Evolutionary conservation across 1,284 basidiomycete genomes (phyloP), one percentile per base, ranked within the genome.

Genomic region (Thelephora terrestris): DNA sequence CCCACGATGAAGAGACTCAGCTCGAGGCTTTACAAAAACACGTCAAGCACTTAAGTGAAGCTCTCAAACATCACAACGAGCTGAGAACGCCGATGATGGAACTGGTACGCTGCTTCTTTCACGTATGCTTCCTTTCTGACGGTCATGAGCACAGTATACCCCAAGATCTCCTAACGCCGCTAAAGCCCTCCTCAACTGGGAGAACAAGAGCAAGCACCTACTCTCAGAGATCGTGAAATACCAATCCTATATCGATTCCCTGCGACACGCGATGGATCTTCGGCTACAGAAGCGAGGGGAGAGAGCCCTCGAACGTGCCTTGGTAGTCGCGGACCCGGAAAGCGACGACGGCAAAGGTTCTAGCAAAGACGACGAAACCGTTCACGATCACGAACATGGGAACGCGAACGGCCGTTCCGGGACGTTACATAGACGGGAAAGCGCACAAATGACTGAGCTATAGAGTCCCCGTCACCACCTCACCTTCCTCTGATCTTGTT

Each of bases 171-270:
- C 76, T 21, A 92, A 89, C 57, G 74, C 78, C 1, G 60, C 70
- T 53, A 96, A 86, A 64, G 86, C 95, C 0, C 72, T 81, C 54
- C 76, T 76, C 47, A 99, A 99, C 63, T 99, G 94, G 92, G 87
- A 91, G 63, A 84, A 83, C 58, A 93, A 90, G 62, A 90, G 86
- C 7, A 82, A 89, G 59, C 90, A 91, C 63, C 70, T 98, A 39
- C 72, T 94, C 48, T 80, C 85, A 14, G 95, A 99, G 67, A 89
- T 92, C 45, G 87, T 92, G 62, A 98, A 98, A 64, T 99, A 96
- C 65, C 83, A 91, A 47, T 87, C 85, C n/a, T 99, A 99, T 64
- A 83, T 93, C 51, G 91, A 96, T 53, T 87, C 88, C 6, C 71
- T 99, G 24, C 78, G 85, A 60, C 66, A 73, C 16, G 91, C 86